Evolutionary conservation across 176 grass and related monocot species (phyloP), one percentile per base, ranked within the genome.

Genomic region (Eremochloa ophiuroides): DNA sequence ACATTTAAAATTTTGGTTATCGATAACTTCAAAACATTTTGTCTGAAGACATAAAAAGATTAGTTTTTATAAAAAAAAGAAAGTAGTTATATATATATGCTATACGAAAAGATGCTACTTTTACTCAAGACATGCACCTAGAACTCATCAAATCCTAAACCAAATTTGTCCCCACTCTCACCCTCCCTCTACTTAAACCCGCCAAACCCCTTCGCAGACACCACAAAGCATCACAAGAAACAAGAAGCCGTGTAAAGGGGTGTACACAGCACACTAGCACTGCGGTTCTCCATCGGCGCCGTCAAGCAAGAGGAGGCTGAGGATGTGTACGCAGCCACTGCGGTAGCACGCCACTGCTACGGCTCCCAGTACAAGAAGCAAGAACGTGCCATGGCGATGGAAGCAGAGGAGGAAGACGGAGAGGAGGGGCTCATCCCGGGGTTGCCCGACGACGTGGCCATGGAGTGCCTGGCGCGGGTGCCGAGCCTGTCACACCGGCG

Each of bases 391-490:
- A 47, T 60, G 40, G 67, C 31, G 83, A 38, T 26, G 43, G 37
- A 17, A 62, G 69, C 58, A 63, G 71, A 51, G 77, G 71, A 51
- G 77, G 79, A 47, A 25, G 35, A 51, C 18, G 73, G 27, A 15
- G 47, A 39, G 5, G 67, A 1, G 31, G 84, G 27, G 31, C 83
- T 94, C 65, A 80, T 94, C 76, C 88, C 88, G 16, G 83, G 83
- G 2, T 51, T 91, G 65, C 88, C 88, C 1, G 79, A 88, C 78
- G 88, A 94, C 47, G 56, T 91, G 62, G 92, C 92, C 31, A 80
- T 81, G 76, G 85, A 94, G 28, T 94, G 92, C 86, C 75, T 91
- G 37, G 83, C 75, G 30, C 88, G 91, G 5, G 85, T 88, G 48
- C 79, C 83, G 30, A 73, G 61, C 80, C 79, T 55, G 2, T 86